Base-by-base conservation (phyloP, 768 basidiomycete species). In the Lactarius sp. region DNA sequence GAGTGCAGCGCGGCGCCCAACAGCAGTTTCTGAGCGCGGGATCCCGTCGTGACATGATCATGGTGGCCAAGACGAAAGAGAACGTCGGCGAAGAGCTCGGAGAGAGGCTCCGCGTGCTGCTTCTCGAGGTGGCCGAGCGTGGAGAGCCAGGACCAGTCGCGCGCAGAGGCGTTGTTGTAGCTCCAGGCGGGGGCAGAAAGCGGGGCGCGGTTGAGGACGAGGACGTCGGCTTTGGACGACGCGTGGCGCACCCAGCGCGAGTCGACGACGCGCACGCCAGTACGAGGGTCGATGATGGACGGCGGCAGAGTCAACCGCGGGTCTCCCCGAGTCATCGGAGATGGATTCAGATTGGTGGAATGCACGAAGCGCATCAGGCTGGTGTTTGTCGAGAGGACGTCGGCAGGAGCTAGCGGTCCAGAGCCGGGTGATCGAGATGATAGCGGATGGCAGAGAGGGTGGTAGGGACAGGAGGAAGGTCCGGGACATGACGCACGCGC, bases 121-220 rank as follows among this genome's bases (percentile, higher is more conserved):
- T 8, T 47, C 37, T 65, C 65, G 16, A 56, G 47, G 37, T 6
- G 33, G 52, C 58, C 39, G 12, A 66, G 62, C 13, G 46, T 27
- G 13, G 27, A 41, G 6, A 65, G 63, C 65, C 63, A 65, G 34
- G 56, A 49, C 39, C 52, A 51, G 36, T 59, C 49, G n/a, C 63
- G 41, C 14, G 18, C 33, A 6, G 46, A 20, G 33, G 59, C 34
- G 34, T 53, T 31, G 34, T 66, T 31, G 34, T 66, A 65, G 58
- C 65, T 66, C 63, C 62, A 66, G 2, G 62, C 65, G 33, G 65
- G 65, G 3, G 63, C 65, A 7, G 65, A 53, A 16, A 66, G 62
- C 3, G 65, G 63, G 3, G 46, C 62, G 20, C 57, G 65, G 36
- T 54, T 59, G 53, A 66, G 62, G 44, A 66, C n/a, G 41, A 62